phyloP scores from a whole-genome alignment of 108 stramenopile genomes.

The Aurantiochytrium sp. region DNA sequence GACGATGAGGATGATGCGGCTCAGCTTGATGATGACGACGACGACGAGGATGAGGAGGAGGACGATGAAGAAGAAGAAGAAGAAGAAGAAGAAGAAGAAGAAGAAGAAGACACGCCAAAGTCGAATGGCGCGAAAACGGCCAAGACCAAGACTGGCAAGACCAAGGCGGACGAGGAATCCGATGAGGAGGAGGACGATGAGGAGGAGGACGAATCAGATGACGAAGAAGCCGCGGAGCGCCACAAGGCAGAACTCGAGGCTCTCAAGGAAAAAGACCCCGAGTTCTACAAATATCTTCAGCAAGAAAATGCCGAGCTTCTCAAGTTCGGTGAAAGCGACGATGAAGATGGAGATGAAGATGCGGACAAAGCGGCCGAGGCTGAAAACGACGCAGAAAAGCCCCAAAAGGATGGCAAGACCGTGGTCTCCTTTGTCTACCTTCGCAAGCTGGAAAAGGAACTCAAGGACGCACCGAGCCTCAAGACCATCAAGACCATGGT shows the following conservation, averaged over 20 bases:
- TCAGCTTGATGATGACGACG: background rate
- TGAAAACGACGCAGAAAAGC: conserved; percentile 35
- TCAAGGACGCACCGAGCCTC: no score
- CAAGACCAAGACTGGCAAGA: no score
- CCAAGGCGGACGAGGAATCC: no score
- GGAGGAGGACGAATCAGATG: background rate
- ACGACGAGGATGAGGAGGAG: background rate
- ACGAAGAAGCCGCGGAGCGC: conserved; percentile 42
- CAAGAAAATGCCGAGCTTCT: conserved; percentile 69
- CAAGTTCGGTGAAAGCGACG: conserved; percentile 56
- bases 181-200: background rate
- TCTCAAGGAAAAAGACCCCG: conserved; percentile 68
- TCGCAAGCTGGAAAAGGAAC: background rate
- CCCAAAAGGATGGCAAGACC: conserved; percentile 29
- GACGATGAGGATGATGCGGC: background rate
- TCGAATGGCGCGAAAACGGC: no score
- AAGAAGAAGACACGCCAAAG: no score
- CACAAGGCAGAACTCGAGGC: conserved; percentile 70
- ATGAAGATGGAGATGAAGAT: conserved; percentile 28
- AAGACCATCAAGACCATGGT: background rate
- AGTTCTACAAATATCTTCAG: conserved; percentile 73
- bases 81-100: no score
- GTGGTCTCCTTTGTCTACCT: background rate
- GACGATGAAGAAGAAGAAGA: background rate
- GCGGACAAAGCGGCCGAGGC: conserved; percentile 31